Evolutionary conservation across 2,329 filamentous ascomycete species (phyloP), one percentile per base, ranked within the genome.

Genomic region (Chaetomium strumarium): DNA sequence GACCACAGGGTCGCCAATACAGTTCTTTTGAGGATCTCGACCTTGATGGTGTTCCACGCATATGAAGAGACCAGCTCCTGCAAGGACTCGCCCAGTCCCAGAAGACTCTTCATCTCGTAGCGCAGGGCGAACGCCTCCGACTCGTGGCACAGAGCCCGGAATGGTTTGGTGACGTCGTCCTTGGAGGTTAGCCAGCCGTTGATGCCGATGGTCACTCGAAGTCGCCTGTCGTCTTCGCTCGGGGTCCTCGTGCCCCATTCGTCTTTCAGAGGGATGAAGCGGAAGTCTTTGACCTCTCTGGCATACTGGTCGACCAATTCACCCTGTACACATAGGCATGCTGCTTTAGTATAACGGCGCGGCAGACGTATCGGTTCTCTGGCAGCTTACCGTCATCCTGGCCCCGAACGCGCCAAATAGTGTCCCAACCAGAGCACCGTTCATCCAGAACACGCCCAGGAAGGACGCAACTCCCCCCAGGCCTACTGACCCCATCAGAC

Each of bases 331-430:
- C 24, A 24, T 24, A 24, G 24, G 24, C 7, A 29, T 5, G 5
- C 1, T 24, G n/a, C 29, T n/a, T 14, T 30, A 5, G 53, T 39
- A n/a, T n/a, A 57, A 49, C 30, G 19, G 13, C n/a, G 13, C 6
- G 19, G 7, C 12, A 20, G 14, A 16, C 14, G 20, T 24, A 9
- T 16, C 2, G 17, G 14, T 1, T n/a, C 12, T 17, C 13, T 30
- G 37, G 37, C 7, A 19, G 59, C 70, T 56, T 60, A 72, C 75
- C 40, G 79, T 83, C 80, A 83, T 83, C 62, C 85, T 84, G 0
- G 87, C 91, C 2, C 91, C 91, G 62, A 91, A 95, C 0, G 90
- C 91, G 1, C 91, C 91, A 64, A 96, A 96, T 0, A 96, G 72
- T 12, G 88, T 84, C 0, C 91, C 91, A 0, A 96, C 88, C 3